Evolutionary conservation across 805 yeast genomes (phyloP).

Genomic region (Komagataella pseudopastoris): DNA sequence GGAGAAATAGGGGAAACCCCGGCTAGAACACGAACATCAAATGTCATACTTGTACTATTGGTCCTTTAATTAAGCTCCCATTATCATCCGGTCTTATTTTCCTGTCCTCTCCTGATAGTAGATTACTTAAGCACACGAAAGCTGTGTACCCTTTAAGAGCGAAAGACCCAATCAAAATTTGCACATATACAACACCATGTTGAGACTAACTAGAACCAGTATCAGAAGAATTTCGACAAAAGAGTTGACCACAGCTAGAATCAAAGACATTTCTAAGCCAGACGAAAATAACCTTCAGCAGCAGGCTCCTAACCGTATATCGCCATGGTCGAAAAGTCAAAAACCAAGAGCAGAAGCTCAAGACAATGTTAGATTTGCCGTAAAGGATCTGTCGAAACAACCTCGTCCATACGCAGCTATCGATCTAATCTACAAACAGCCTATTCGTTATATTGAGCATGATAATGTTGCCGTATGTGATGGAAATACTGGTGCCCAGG

Average conservation of each 20-base stretch:
- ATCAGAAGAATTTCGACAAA: neutral
- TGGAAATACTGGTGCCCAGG: slow-evolving; percentile 61
- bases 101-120: neutral
- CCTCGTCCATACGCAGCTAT: slow-evolving; percentile 80
- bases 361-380: slow-evolving; percentile 56
- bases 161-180: neutral
- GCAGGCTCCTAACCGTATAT: slow-evolving; percentile 69
- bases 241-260: neutral
- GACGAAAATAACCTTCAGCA: slow-evolving; percentile 15
- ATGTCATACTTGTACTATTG: no score
- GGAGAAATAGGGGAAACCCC: no score
- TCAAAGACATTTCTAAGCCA: neutral
- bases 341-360: slow-evolving; percentile 42
- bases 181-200: neutral
- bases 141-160: neutral
- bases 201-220: neutral
- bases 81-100: neutral
- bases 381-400: slow-evolving; percentile 50
- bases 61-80: neutral
- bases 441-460: slow-evolving; percentile 45
- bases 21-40: no score
- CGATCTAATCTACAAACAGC: slow-evolving; percentile 65
- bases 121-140: neutral
- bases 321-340: slow-evolving; percentile 65
- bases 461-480: slow-evolving; percentile 68